A percentile compares a stretch with the other conserved stretches of the same genome.
Evolutionary conservation across 2,329 filamentous ascomycete genomes (phyloP).

Genomic region (Diaporthe humulicola): DNA sequence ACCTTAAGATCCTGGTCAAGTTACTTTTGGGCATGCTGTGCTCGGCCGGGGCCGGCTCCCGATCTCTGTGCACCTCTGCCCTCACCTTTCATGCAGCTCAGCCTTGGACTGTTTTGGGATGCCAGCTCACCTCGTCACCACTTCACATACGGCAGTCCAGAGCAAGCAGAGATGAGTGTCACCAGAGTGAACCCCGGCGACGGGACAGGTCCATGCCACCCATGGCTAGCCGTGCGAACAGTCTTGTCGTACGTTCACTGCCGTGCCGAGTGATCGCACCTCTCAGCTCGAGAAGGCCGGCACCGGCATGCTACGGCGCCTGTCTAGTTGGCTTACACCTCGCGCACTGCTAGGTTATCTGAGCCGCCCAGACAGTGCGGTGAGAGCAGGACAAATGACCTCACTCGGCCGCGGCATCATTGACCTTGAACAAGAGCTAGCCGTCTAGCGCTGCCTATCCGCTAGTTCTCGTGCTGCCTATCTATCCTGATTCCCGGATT

Average conservation of each 20-base stretch:
- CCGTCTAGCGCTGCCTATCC: constrained; percentile 14
- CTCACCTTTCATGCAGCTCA: constrained; percentile 4
- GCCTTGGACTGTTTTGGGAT: not conserved
- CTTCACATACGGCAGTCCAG: not conserved
- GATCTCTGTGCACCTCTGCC: not conserved
- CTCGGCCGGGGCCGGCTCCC: constrained; percentile 2
- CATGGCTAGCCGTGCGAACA: constrained; percentile 9
- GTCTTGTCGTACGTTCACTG: not conserved
- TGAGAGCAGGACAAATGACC: constrained; percentile 26
- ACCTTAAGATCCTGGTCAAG: not conserved
- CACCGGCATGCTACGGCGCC: constrained; percentile 7
- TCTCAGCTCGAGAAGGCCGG: not conserved
- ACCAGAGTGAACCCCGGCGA: not conserved
- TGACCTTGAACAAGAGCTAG: constrained; percentile 9
- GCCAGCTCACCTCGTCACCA: constrained; percentile 16
- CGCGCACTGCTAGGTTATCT: not conserved
- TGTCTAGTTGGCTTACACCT: not conserved
- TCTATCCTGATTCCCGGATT: constrained; percentile 22
- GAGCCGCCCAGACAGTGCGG: constrained; percentile 10
- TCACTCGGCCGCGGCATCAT: constrained; percentile 10
- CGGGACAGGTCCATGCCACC: not conserved
- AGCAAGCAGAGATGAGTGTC: not conserved
- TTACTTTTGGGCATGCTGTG: not conserved
- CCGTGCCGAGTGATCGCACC: not conserved
- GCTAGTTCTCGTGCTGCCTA: not conserved